phyloP scores from a whole-genome alignment of 2,329 filamentous ascomycete genomes.

The Clonostachys rhizophaga region DNA sequence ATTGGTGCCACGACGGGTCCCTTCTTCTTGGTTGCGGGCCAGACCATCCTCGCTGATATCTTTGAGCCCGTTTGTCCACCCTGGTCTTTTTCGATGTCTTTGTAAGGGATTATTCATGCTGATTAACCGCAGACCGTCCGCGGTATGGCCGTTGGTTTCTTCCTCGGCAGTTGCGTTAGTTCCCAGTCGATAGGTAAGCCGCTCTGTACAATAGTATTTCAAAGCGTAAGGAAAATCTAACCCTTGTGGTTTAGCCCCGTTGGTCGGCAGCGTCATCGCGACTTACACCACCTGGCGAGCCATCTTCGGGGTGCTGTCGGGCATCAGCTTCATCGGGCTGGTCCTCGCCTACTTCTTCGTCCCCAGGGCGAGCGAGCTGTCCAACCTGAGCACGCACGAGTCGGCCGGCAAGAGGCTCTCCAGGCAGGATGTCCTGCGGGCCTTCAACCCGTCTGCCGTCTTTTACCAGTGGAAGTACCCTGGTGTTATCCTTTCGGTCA shows the following conservation, averaged over 20 bases:
- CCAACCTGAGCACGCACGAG: conserved; percentile 1
- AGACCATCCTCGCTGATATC: conserved; percentile 9
- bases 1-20: conserved; percentile 7
- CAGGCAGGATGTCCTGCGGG: neutral
- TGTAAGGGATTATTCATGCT: neutral
- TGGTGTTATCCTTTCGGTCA: conserved; percentile 10
- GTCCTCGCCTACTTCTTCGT: conserved; percentile 14
- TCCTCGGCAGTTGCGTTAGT: conserved; percentile 6
- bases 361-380: conserved; percentile 4
- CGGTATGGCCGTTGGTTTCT: conserved; percentile 6
- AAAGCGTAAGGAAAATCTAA: no score
- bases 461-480: conserved; percentile 15
- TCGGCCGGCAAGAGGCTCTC: neutral
- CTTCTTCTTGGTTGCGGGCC: conserved; percentile 8
- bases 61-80: conserved; percentile 3
- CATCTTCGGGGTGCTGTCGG: conserved; percentile 12
- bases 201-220: neutral
- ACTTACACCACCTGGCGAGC: conserved; percentile 18
- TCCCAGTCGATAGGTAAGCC: conserved; percentile 6
- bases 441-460: conserved; percentile 15
- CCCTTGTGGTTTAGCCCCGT: neutral
- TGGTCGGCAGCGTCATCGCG: conserved; percentile 16
- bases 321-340: conserved; percentile 14
- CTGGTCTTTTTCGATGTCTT: neutral
- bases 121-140: conserved; percentile 1